Evolutionary conservation across 352 stramenopile species (phyloP).

Genomic region (Paralagenidium karlingii): DNA sequence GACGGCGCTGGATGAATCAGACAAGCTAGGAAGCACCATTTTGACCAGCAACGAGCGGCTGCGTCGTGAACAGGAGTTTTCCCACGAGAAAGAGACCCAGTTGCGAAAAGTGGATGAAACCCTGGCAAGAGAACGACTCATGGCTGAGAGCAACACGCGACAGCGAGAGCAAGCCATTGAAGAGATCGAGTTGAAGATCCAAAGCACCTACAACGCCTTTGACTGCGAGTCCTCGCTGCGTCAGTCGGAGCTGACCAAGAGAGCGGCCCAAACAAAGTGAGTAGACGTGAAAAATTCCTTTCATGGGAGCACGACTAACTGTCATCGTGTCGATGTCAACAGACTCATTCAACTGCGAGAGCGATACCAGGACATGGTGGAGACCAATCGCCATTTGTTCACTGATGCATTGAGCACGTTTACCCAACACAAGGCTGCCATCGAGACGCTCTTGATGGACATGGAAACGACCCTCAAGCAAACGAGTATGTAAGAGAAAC

Average conservation of each 20-base stretch:
- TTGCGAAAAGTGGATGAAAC: conserved; percentile 44
- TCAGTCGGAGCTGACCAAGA: conserved; percentile 21
- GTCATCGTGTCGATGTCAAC: neutral
- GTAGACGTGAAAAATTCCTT: conserved; percentile 4
- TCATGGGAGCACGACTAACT: conserved; percentile 3
- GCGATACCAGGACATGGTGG: conserved; percentile 27
- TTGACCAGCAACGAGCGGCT: conserved; percentile 35
- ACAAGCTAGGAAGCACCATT: conserved; percentile 40
- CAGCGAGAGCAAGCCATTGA: conserved; percentile 36
- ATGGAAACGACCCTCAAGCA: too few species aligned
- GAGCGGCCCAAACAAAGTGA: conserved; percentile 41
- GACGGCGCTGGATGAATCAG: conserved; percentile 35
- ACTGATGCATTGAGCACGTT: conserved; percentile 47
- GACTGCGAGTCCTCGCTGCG: conserved; percentile 30
- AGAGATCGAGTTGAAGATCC: conserved; percentile 62
- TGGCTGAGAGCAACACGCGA: conserved; percentile 18
- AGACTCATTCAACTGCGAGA: conserved; percentile 37
- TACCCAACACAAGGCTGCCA: conserved; percentile 48
- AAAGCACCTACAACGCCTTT: conserved; percentile 44
- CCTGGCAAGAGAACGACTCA: conserved; percentile 36
- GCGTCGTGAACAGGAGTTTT: conserved; percentile 32
- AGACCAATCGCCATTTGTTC: conserved; percentile 49
- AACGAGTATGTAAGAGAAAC: too few species aligned
- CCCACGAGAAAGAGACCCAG: conserved; percentile 26
- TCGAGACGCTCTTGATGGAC: too few species aligned